Base-by-base conservation (phyloP, 768 basidiomycete species). In the Suillus sp. region DNA sequence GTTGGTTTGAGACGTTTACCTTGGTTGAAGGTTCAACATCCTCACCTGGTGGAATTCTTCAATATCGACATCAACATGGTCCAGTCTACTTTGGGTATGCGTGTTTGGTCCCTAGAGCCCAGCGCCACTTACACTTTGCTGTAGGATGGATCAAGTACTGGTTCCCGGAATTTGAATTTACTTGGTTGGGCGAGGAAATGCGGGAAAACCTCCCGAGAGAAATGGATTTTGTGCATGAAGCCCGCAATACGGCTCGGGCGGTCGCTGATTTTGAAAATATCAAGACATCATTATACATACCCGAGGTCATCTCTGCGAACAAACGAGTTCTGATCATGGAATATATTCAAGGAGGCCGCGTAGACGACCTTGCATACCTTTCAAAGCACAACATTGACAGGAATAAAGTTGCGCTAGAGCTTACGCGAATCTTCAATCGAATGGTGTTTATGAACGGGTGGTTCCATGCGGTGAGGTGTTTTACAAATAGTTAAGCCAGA, bases 391-490 rank as follows among this genome's bases (percentile, higher is more conserved):
- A 85, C 51, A 98, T 99, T 65, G 94, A 99, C 75, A 83, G 96
- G 60, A 99, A 99, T 72, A 90, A 90, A 73, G 96, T 99, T 50
- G 89, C 95, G 1, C 78, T 96, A 60, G 95, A 99, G 75, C 81
- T 99, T 25, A 87, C 91, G 3, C 79, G 90, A 66, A 96, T 99
- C 70, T 98, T 98, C 72, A 91, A 86, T 57, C 89, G 87, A 71
- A 98, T 99, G 97, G 93, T 99, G 13, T 96, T 98, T 71, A 73
- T 97, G 48, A 93, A 96, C 72, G 96, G 96, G 20, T 95, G 90
- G 86, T 92, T 92, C 73, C 89, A 90, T 78, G 90, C 87, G 45
- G 91, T 91, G 70, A 74, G 89, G 77, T 1, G 25, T 56, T 48
- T 40, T 32, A 57, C 37, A 32, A 25, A 18, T 11, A 22, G 4